Evolutionary conservation across 2,329 filamentous ascomycete genomes (phyloP).

Genomic region (Penicillium sp.): DNA sequence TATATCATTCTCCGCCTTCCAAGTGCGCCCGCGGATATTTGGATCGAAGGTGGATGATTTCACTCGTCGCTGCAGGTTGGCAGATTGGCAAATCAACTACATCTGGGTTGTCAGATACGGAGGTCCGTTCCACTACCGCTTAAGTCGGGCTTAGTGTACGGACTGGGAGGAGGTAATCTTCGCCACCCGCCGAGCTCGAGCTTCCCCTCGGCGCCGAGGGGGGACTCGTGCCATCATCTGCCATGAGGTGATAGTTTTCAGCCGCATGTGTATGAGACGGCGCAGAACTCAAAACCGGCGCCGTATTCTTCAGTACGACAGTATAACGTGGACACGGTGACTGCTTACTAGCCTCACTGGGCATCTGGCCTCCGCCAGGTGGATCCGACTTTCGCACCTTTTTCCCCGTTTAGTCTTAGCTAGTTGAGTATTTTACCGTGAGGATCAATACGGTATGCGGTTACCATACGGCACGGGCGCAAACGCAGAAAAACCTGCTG

Average conservation of each 20-base stretch:
- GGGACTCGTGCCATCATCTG: too few species aligned
- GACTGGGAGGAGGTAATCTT: not conserved
- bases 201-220: not conserved
- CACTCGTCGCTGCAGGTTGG: too few species aligned
- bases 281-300: not conserved
- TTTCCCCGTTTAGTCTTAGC: not conserved
- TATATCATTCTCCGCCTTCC: not conserved
- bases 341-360: too few species aligned
- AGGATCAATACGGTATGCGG: not conserved
- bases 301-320: not conserved
- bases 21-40: not conserved
- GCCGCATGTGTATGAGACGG: not conserved
- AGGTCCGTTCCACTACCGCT: not conserved
- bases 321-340: too few species aligned
- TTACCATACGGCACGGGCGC: slow-evolving; percentile 1
- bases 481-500: not conserved
- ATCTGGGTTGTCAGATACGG: not conserved
- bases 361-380: slow-evolving; percentile 7
- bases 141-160: not conserved
- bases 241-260: not conserved
- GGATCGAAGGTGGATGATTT: too few species aligned
- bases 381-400: slow-evolving; percentile 8
- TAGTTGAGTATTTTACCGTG: not conserved
- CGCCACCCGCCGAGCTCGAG: not conserved
- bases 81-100: not conserved